Conservation (phyloP, 352 stramenopile genomes). For the Ochromonadaceae sp. region DNA sequence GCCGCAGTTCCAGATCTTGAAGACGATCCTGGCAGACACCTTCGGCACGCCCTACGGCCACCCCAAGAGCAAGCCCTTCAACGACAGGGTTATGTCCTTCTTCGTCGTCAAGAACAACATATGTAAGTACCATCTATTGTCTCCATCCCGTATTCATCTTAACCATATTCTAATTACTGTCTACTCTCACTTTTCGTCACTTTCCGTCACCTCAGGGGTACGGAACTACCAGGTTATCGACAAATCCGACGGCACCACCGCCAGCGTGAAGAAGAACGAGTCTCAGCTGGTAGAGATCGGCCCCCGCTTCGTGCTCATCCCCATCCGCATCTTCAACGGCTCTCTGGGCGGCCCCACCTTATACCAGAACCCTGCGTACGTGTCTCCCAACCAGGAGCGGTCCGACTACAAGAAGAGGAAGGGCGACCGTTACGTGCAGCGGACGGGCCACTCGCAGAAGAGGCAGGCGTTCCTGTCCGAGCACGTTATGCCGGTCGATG, state of each 20-base stretch:
- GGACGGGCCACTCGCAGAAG: constrained; percentile 61
- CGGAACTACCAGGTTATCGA: constrained; percentile 93
- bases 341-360: constrained; percentile 95
- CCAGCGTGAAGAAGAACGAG: constrained; percentile 44
- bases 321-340: constrained; percentile 95
- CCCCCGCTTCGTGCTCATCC: constrained; percentile 92
- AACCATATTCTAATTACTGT: constrained; percentile 16
- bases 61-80: constrained; percentile 98
- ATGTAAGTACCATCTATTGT: constrained; percentile 9
- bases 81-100: constrained; percentile 96
- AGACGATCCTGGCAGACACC: constrained; percentile 84
- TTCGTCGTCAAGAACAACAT: constrained; percentile 67
- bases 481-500: constrained; percentile 48
- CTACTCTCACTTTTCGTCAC: constrained; percentile 22
- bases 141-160: not conserved
- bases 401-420: constrained; percentile 72
- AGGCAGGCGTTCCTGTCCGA: constrained; percentile 51
- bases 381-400: constrained; percentile 82
- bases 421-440: constrained; percentile 68
- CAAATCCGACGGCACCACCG: constrained; percentile 27
- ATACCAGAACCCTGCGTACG: constrained; percentile 92
- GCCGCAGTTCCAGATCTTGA: constrained; percentile 83
- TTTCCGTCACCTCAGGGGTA: constrained; percentile 64
- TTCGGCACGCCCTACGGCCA: constrained; percentile 93
- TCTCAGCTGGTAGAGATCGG: constrained; percentile 97